Conservation (phyloP, 192 early-diverging fungal species). For the Podila verticillata region DNA sequence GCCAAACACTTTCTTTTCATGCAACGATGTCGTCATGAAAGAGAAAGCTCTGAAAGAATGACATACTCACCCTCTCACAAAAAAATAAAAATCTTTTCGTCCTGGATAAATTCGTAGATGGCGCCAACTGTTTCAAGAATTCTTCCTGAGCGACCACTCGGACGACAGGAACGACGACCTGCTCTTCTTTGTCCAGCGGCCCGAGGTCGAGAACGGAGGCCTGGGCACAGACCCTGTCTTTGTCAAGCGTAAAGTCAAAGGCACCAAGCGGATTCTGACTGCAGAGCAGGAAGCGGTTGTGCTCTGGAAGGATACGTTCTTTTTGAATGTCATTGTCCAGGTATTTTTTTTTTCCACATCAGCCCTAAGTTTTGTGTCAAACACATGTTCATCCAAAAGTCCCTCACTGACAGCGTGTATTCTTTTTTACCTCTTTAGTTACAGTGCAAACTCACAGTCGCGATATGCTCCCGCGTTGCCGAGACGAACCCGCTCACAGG, state of each 20-base stretch:
- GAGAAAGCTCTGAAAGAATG: background rate
- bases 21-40: background rate
- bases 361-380: too few relatives aligned
- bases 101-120: constrained; percentile 49
- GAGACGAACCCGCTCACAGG: constrained; percentile 28
- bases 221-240: constrained; percentile 75
- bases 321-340: constrained; percentile 91
- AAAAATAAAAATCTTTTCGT: background rate
- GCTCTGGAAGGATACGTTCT: constrained; percentile 93
- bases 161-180: constrained; percentile 83
- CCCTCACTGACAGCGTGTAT: too few relatives aligned
- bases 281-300: constrained; percentile 70
- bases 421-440: constrained; percentile 44
- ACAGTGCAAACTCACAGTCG: constrained; percentile 90
- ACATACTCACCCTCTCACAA: background rate
- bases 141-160: constrained; percentile 72
- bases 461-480: constrained; percentile 75
- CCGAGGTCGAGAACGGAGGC: constrained; percentile 51
- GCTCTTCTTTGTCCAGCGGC: constrained; percentile 83
- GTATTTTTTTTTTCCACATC: constrained; percentile 24
- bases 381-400: too few relatives aligned
- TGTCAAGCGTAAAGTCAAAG: constrained; percentile 77
- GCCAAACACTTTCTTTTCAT: background rate
- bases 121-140: constrained; percentile 73
- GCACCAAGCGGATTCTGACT: constrained; percentile 12